Evolutionary conservation across 2,329 filamentous ascomycete species (phyloP), one percentile per base, ranked within the genome.

Genomic region (Nothophaeocryptopus gaeumannii): DNA sequence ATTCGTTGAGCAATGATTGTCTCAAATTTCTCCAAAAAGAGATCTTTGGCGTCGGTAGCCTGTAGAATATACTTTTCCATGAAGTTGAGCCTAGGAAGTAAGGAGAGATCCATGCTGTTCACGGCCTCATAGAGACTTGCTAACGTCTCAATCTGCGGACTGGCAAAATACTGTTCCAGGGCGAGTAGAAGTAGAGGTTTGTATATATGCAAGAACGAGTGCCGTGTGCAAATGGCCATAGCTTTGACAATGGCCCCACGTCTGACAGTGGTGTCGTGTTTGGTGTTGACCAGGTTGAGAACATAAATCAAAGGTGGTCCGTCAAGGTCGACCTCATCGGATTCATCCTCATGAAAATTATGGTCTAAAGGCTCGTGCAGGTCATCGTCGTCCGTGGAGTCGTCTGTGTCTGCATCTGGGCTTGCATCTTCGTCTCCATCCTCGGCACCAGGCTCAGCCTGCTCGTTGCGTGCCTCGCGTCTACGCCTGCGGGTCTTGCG

Each of bases 121-220:
- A 99, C 88, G 1, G 93, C 87, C 59, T 96, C 81, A 70, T 96
- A 99, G 4, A 99, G 78, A 66, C 88, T 83, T 39, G 89, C 84
- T 42, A 99, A 77, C 0, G 93, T 99, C 68, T 95, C 90, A 3
- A 88, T 83, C 31, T 88, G 85, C 0, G 93, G 93, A 0, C 86
- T 84, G 65, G 95, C 93, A 73, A 97, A 99, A 70, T 99, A 99
- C 66, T 97, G 92, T 64, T 99, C 92, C 45, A 99, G 77, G 0
- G 93, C 93, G 37, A 99, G 74, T 33, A 99, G 76, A 44, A 99
- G 78, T 34, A 99, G 78, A 26, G 93, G 93, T 80, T 99, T 99
- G 76, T 99, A 99, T 57, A 99, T 99, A 72, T 99, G 93, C 59
- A 99, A 74, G 71, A 99, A 99, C 2, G 93, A 91, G 75, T 99